Evolutionary conservation across 2,329 filamentous ascomycete genomes (phyloP).

Genomic region (Pseudocercospora ulei): DNA sequence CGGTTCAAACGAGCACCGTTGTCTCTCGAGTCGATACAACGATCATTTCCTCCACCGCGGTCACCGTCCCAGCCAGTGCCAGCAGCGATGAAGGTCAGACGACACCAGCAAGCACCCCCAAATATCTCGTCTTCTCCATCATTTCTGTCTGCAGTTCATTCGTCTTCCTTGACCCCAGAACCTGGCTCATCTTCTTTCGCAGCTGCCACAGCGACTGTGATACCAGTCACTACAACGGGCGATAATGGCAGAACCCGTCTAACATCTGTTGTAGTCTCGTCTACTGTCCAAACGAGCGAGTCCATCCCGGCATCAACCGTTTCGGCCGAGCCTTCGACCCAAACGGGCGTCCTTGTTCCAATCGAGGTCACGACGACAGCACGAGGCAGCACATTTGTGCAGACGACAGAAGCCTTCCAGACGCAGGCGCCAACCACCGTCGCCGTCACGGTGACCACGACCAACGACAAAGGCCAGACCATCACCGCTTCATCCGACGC

Average conservation of each 20-base stretch:
- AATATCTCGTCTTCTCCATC: constrained; percentile 9
- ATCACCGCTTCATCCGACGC: constrained; percentile 35
- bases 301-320: constrained; percentile 19
- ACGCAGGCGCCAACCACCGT: constrained; percentile 29
- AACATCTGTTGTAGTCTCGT: constrained; percentile 20
- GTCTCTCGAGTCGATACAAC: constrained; percentile 14
- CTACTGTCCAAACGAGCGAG: constrained; percentile 20
- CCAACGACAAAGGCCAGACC: constrained; percentile 27
- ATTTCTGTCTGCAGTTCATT: constrained; percentile 7
- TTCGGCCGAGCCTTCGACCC: constrained; percentile 19
- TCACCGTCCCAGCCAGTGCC: constrained; percentile 17
- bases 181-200: constrained; percentile 20
- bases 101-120: constrained; percentile 10
- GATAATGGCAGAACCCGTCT: constrained; percentile 20
- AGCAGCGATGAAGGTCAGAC: constrained; percentile 19
- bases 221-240: constrained; percentile 27
- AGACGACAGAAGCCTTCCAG: constrained; percentile 37
- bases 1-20: constrained; percentile 14
- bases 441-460: constrained; percentile 29
- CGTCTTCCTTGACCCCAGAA: constrained; percentile 18
- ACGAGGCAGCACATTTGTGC: constrained; percentile 31
- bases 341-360: constrained; percentile 36
- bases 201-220: constrained; percentile 21
- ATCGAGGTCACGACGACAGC: constrained; percentile 36
- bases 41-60: constrained; percentile 11